These are phyloP conservation scores for Apiotrichum mycotoxinovorans DNA, from an alignment of 1,284 basidiomycete genomes.

Conservation along the genomic window DNA sequence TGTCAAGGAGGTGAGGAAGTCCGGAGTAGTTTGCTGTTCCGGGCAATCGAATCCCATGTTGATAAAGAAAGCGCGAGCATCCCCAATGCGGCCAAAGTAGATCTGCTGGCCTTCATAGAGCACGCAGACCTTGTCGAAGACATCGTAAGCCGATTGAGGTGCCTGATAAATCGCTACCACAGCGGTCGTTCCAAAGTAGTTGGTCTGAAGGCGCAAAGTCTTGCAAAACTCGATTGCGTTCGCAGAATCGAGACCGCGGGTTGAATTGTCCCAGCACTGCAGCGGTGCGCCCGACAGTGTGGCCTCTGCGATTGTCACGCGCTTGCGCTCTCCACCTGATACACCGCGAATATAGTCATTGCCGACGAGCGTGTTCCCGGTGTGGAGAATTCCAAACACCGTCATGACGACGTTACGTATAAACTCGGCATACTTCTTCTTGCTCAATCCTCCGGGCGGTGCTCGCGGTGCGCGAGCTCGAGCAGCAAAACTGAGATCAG, in stretches of 20 bases:
- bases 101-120: conserved; percentile 78
- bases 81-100: conserved; percentile 68
- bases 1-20: conserved; percentile 63
- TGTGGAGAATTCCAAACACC: conserved; percentile 56
- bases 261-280: conserved; percentile 54
- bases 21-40: conserved; percentile 50
- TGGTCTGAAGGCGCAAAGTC: conserved; percentile 53
- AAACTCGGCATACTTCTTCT: conserved; percentile 48
- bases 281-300: conserved; percentile 43
- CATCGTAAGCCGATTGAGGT: conserved; percentile 54
- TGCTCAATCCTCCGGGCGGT: conserved; percentile 49
- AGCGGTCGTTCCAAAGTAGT: conserved; percentile 48
- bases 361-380: conserved; percentile 52
- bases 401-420: conserved; percentile 53
- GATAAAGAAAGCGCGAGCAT: conserved; percentile 75
- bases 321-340: conserved; percentile 56
- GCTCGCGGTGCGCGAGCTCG: conserved; percentile 45
- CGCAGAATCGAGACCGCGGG: conserved; percentile 57
- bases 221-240: conserved; percentile 57
- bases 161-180: conserved; percentile 54
- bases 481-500: too few relatives aligned
- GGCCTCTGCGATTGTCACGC: conserved; percentile 56
- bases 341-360: conserved; percentile 54
- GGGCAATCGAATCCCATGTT: conserved; percentile 66
- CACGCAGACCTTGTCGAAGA: conserved; percentile 69